A percentile compares a stretch with the other conserved stretches of the same genome.
phyloP scores from a whole-genome alignment of 2,329 filamentous ascomycete genomes.

The Colletotrichum sp. region DNA sequence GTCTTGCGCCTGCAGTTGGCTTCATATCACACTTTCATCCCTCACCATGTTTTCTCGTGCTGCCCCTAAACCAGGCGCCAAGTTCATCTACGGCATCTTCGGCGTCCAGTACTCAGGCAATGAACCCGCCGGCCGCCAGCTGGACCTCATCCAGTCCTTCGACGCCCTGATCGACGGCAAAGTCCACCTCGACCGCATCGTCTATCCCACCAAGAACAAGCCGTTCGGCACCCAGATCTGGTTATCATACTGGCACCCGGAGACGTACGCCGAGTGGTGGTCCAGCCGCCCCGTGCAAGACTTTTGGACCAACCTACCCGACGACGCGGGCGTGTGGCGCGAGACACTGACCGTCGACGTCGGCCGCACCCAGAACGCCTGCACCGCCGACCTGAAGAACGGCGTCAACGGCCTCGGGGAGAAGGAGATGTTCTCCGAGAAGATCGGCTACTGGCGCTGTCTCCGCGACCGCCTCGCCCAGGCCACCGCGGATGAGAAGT shows the following conservation, averaged over 20 bases:
- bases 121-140: background rate
- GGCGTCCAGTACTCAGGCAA: background rate
- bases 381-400: background rate
- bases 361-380: background rate
- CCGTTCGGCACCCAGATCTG: background rate
- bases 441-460: background rate
- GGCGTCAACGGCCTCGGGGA: background rate
- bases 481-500: background rate
- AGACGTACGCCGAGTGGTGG: background rate
- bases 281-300: background rate
- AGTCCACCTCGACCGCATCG: background rate
- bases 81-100: background rate
- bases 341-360: background rate
- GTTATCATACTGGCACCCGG: background rate
- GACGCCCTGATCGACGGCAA: background rate
- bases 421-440: background rate
- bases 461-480: background rate
- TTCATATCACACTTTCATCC: background rate
- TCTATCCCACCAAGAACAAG: background rate
- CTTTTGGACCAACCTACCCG: background rate
- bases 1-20: background rate
- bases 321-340: background rate
- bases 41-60: background rate
- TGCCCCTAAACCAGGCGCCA: background rate
- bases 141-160: background rate